Base-by-base conservation (phyloP, 768 basidiomycete genomes). In the Mycena latifolia region DNA sequence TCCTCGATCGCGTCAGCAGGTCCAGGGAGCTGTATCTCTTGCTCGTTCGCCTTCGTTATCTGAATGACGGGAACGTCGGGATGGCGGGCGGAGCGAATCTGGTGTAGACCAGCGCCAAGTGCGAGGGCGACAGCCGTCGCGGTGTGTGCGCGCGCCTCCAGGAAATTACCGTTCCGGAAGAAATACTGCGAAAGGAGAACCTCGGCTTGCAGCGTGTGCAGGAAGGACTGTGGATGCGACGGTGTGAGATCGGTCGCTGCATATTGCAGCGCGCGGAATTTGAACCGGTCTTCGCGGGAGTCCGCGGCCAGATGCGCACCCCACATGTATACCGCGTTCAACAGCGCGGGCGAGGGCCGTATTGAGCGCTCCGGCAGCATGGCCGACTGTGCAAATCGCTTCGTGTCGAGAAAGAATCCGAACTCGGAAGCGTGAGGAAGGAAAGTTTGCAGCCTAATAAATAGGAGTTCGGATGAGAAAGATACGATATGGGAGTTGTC, bases 141-240 rank as follows among this genome's bases (percentile, higher is more conserved):
- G 25, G 84, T 80, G 65, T 85, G 86, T 61, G 84, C 83, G 71
- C 87, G 87, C 9, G 89, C 92, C 66, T 89, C 88, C 27, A 91
- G 78, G 37, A 85, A 76, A 33, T 86, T 81, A 59, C 88, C 89
- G 22, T 78, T 83, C 52, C 86, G 85, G 72, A 89, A 85, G 71
- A 92, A 87, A 73, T 89, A 92, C 69, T 87, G 84, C 1, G 88
- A 79, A 28, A 93, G 79, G n/a, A 93, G 81, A 5, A 92, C 77
- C 64, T 91, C 85, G 0, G 87, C 83, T 65, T 91, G 89, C 11
- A 90, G 71, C 18, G 87, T 84, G 55, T 88, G 84, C 20, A 89
- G 70, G 33, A 87, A 79, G 51, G 74, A 78, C 31, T 82, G 78
- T 41, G 85, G 82, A 45, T 88, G 88, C n/a, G 82, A 77, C 24